These are phyloP conservation scores for Prosopis cineraria DNA, from an alignment of 306 rosid genomes.

Conservation along the genomic window DNA sequence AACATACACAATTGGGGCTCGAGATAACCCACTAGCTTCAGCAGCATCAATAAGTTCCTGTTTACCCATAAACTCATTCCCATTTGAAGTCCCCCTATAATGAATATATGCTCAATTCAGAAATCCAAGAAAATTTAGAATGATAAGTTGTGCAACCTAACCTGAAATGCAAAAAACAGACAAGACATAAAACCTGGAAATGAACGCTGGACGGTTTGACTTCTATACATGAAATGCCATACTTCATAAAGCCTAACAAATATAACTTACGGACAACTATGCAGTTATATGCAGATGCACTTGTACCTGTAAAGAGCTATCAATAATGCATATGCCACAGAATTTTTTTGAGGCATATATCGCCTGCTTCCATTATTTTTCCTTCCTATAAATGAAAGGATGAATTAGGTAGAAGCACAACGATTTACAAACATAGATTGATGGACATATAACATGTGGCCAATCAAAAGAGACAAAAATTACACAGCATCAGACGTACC, in stretches of 20 bases:
- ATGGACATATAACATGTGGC: conserved; percentile 2
- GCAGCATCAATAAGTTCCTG: conserved; percentile 92
- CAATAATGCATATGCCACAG: conserved; percentile 83
- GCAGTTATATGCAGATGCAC: neutral
- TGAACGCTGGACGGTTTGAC: neutral
- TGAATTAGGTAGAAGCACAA: conserved; percentile 10
- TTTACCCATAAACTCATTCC: conserved; percentile 85
- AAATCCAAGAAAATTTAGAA: conserved; percentile 7
- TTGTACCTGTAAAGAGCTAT: conserved; percentile 75
- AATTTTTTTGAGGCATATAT: conserved; percentile 82
- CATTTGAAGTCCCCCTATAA: conserved; percentile 71
- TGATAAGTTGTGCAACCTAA: neutral
- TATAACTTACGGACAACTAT: neutral
- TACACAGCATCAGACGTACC: conserved; percentile 42
- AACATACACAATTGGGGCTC: conserved; percentile 77
- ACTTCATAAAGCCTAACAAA: neutral
- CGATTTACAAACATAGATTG: neutral
- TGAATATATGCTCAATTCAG: conserved; percentile 28
- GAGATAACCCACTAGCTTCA: conserved; percentile 92
- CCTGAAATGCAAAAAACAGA: neutral
- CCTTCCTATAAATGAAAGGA: conserved; percentile 52
- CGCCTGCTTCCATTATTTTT: conserved; percentile 56
- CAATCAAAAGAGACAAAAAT: neutral
- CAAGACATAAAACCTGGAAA: neutral
- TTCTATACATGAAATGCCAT: neutral